These are phyloP conservation scores for Lagerstroemia speciosa DNA, from an alignment of 345 rosid species.

Conservation along the genomic window DNA sequence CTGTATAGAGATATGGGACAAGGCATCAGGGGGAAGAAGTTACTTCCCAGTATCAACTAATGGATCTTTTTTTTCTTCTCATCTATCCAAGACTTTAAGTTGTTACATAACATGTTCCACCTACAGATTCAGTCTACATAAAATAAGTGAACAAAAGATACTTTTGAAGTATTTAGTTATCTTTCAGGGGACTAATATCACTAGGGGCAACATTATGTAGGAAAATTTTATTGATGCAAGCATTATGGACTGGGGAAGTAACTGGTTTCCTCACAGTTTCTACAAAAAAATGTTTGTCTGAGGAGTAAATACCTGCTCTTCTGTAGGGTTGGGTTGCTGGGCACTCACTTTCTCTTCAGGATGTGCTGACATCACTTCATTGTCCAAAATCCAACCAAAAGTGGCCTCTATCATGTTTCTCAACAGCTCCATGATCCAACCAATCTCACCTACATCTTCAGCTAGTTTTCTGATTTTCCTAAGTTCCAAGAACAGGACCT, in stretches of 20 bases:
- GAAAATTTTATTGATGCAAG: background rate
- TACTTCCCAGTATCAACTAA: background rate
- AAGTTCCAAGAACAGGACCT: constrained; percentile 49
- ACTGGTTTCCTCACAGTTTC: background rate
- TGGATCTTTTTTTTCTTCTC: background rate
- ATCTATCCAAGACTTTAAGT: background rate
- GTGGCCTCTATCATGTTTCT: constrained; percentile 38
- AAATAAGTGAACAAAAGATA: background rate
- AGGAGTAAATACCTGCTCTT: background rate
- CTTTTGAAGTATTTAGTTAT: background rate
- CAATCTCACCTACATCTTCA: constrained; percentile 26
- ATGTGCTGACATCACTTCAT: constrained; percentile 23
- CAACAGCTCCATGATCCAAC: constrained; percentile 41
- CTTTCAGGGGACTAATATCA: background rate
- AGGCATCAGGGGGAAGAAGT: background rate
- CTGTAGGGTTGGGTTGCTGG: background rate
- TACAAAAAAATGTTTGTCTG: background rate
- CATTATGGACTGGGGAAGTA: background rate
- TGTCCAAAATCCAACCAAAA: constrained; percentile 32
- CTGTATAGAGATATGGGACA: constrained; percentile 14
- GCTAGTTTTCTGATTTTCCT: constrained; percentile 33
- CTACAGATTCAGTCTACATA: background rate
- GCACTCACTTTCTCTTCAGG: constrained; percentile 7
- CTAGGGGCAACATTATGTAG: background rate
- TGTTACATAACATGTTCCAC: background rate